Conservation (phyloP, 2,329 filamentous ascomycete genomes). For the Ustulina deusta region DNA sequence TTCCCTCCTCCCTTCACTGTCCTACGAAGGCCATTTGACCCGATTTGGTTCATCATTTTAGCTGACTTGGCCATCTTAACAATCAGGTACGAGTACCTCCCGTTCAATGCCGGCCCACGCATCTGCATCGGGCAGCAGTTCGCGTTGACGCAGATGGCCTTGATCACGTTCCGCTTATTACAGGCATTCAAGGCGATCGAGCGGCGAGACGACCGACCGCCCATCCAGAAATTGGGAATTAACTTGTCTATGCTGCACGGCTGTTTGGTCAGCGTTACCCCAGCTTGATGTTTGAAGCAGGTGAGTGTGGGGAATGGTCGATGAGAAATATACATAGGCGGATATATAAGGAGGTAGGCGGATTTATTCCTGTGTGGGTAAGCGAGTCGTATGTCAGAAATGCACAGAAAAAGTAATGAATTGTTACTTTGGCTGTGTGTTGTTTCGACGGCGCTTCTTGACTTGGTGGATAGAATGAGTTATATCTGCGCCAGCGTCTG, state of each 20-base stretch:
- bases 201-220: slow-evolving; percentile 45
- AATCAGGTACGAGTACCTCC: slow-evolving; percentile 52
- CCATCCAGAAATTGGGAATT: slow-evolving; percentile 47
- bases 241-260: slow-evolving; percentile 50
- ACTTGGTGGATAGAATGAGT: too few relatives aligned
- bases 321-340: not conserved
- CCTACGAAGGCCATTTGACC: too few relatives aligned
- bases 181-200: slow-evolving; percentile 50
- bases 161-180: slow-evolving; percentile 49
- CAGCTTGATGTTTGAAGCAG: slow-evolving; percentile 27
- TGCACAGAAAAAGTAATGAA: too few relatives aligned
- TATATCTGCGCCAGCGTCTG: too few relatives aligned
- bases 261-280: slow-evolving; percentile 48
- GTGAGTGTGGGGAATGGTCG: not conserved
- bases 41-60: not conserved
- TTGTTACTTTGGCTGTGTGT: too few relatives aligned
- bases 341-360: not conserved
- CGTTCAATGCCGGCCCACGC: slow-evolving; percentile 56
- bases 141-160: slow-evolving; percentile 49
- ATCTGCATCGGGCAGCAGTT: slow-evolving; percentile 57
- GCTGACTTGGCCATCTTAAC: not conserved
- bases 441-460: too few relatives aligned
- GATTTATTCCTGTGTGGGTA: too few relatives aligned
- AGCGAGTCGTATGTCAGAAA: too few relatives aligned
- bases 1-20: too few relatives aligned